Conservation (phyloP, 2,329 filamentous ascomycete species). For the Penicillium sp. region DNA sequence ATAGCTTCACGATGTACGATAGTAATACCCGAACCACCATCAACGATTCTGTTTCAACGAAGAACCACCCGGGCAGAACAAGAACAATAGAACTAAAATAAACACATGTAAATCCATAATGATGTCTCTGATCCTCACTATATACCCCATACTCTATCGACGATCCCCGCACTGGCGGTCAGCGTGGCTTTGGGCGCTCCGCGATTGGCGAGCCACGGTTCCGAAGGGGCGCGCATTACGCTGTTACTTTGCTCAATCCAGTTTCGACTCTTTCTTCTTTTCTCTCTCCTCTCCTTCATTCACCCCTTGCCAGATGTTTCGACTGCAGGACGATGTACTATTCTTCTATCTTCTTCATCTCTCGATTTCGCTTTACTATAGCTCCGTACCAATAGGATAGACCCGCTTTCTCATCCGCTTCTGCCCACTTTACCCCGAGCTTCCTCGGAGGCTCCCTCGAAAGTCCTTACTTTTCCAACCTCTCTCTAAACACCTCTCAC, state of each 20-base stretch:
- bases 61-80: neutral
- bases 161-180: slow-evolving; percentile 9
- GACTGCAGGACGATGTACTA: slow-evolving; percentile 21
- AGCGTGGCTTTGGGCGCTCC: neutral
- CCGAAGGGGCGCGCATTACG: slow-evolving; percentile 2
- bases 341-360: slow-evolving; percentile 13
- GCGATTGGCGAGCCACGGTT: slow-evolving; percentile 6
- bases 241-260: neutral
- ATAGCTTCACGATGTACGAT: slow-evolving; percentile 7
- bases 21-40: slow-evolving; percentile 7
- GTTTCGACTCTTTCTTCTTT: slow-evolving; percentile 4
- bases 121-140: too few species aligned
- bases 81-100: neutral
- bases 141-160: neutral
- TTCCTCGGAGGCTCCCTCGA: neutral
- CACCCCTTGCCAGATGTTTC: slow-evolving; percentile 17
- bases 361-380: slow-evolving; percentile 20
- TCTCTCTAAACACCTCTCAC: slow-evolving; percentile 18
- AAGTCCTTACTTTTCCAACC: slow-evolving; percentile 3
- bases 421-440: neutral
- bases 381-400: slow-evolving; percentile 26
- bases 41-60: neutral
- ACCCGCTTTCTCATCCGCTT: slow-evolving; percentile 6
- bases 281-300: slow-evolving; percentile 12
- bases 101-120: too few species aligned